Evolutionary conservation across 129 eudicot genomes (phyloP), one percentile per base, ranked within the genome.

Genomic region (Centella asiatica): DNA sequence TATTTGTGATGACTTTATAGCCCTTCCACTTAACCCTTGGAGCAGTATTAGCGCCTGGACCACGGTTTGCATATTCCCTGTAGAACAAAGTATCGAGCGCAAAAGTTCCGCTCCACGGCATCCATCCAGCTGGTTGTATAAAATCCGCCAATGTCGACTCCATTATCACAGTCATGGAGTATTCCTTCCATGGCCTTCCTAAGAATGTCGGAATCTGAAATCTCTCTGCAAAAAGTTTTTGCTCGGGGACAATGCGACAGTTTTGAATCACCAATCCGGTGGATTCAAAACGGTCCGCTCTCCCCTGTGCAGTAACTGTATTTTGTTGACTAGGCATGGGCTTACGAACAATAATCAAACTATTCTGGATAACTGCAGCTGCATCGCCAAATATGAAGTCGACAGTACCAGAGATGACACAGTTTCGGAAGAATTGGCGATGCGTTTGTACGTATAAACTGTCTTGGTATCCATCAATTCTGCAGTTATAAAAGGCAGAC

Each of bases 351-450:
- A 71, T 64, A 40, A 86, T 74, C 52, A 68, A 54, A 36, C 78
- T 69, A 57, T 77, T 77, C 44, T 86, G 90, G 58, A 86, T 57
- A 23, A 83, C 33, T 1, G 64, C 71, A 2, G 74, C 62, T 25
- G 78, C 74, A 24, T 83, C 79, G 0, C 87, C 85, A 45, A 86
- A 82, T 15, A 82, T 86, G 75, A 82, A 86, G 45, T 82, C 95
- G 32, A 86, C 76, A 0, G 95, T 82, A 19, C 95, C 95, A 2
- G 74, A 66, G 62, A 86, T 68, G 15, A 59, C 62, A 55, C 86
- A 86, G 52, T 75, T 74, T 19, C 81, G 74, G 58, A 74, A 86
- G 28, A 79, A 80, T 18, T 86, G 87, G 40, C 80, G 79, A 15
- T 74, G 75, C 8, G 90, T 51, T 50, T 77, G 85, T 31, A 62